These are phyloP conservation scores for Teratosphaeria nubilosa DNA, from an alignment of 2,329 filamentous ascomycete genomes.

Conservation along the genomic window DNA sequence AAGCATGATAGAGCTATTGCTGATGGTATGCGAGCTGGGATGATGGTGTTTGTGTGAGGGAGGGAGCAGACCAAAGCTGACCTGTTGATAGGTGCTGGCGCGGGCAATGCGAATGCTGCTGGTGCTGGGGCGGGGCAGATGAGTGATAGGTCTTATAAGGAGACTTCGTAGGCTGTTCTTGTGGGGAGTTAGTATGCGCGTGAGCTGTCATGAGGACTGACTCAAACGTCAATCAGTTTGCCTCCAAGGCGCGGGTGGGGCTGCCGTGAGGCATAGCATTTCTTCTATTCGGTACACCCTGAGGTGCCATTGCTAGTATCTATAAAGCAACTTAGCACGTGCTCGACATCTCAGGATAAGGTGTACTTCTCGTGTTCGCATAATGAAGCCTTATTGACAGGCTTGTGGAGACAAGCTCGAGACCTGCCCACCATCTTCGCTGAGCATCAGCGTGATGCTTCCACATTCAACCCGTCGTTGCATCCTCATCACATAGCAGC, in stretches of 20 bases:
- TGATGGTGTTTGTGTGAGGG: not conserved
- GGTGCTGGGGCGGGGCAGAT: slow-evolving; percentile 19
- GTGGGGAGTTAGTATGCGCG: not conserved
- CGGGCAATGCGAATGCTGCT: slow-evolving; percentile 15
- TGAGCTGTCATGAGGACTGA: not conserved
- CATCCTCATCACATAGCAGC: not conserved
- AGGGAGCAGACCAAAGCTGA: not conserved
- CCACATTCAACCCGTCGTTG: not conserved
- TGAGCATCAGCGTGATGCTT: not conserved
- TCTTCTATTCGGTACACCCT: not conserved
- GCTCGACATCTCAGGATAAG: not conserved
- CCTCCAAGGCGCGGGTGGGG: not conserved
- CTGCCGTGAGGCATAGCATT: not conserved
- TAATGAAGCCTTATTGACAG: not conserved
- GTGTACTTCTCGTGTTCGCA: slow-evolving; percentile 2
- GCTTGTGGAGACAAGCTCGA: not conserved
- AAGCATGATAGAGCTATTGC: slow-evolving; percentile 18
- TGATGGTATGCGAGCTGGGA: slow-evolving; percentile 14
- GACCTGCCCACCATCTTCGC: not conserved
- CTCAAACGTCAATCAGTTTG: not conserved
- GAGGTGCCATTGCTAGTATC: not conserved
- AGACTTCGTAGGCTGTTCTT: not conserved
- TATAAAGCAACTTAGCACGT: slow-evolving; percentile 3
- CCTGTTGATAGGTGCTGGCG: slow-evolving; percentile 16
- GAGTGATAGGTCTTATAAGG: slow-evolving; percentile 7